Conservation (phyloP, 2,329 filamentous ascomycete genomes). For the Leptographium radiaticola region DNA sequence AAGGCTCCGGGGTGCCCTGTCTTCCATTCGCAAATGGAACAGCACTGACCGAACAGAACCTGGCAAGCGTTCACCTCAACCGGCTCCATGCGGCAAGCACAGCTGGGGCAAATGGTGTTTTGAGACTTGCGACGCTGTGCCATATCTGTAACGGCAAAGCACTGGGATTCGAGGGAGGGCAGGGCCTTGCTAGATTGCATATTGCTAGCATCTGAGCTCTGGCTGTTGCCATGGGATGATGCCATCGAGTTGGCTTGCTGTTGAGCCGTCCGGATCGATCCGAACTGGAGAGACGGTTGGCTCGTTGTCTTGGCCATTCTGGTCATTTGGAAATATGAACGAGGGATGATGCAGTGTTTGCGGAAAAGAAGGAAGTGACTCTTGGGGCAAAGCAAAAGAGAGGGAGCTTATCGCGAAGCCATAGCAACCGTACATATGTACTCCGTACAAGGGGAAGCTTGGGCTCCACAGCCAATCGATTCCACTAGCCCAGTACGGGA, state of each 20-base stretch:
- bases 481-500: too few relatives aligned
- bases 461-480: neutral
- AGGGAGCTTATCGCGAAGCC: neutral
- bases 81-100: slow-evolving; percentile 22
- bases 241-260: too few relatives aligned
- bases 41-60: slow-evolving; percentile 9
- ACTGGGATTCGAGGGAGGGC: slow-evolving; percentile 7
- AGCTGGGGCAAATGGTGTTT: slow-evolving; percentile 24
- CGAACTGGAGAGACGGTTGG: too few relatives aligned
- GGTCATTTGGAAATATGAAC: too few relatives aligned
- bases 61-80: slow-evolving; percentile 4
- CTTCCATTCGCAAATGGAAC: slow-evolving; percentile 24
- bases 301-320: too few relatives aligned
- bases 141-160: slow-evolving; percentile 35
- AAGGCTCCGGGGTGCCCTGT: slow-evolving; percentile 48
- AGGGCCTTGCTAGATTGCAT: neutral
- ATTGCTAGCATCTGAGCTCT: too few relatives aligned
- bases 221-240: too few relatives aligned
- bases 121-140: slow-evolving; percentile 20
- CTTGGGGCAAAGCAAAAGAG: too few relatives aligned
- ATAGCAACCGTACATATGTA: neutral
- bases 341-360: too few relatives aligned
- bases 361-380: too few relatives aligned
- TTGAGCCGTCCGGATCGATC: too few relatives aligned
- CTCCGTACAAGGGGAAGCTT: neutral